phyloP scores from a whole-genome alignment of 768 basidiomycete species.

The Boletus reticuloceps region DNA sequence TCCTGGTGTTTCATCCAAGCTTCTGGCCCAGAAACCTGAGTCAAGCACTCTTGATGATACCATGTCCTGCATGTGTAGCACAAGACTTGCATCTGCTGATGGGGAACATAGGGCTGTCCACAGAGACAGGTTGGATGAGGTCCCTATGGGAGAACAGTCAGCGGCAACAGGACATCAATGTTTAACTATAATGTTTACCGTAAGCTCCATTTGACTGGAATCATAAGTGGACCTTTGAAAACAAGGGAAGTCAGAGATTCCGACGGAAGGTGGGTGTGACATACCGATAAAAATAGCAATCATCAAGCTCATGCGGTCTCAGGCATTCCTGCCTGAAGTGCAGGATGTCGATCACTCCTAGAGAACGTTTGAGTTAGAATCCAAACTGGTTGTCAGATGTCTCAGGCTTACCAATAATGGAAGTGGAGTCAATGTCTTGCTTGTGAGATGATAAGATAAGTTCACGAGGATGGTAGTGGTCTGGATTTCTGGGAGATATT shows the following conservation, averaged over 20 bases:
- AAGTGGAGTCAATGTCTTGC: neutral
- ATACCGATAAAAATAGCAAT: neutral
- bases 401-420: neutral
- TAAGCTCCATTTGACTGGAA: too few relatives aligned
- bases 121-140: neutral
- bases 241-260: too few relatives aligned
- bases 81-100: neutral
- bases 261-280: neutral
- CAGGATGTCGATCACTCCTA: neutral
- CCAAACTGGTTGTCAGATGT: neutral
- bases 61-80: neutral
- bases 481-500: neutral
- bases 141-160: neutral
- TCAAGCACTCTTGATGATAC: neutral
- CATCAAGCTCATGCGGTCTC: neutral
- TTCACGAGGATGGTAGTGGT: neutral
- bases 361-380: neutral
- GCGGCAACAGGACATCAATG: neutral
- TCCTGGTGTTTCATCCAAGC: neutral
- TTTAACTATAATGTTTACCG: neutral
- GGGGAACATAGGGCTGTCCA: neutral
- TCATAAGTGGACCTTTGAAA: neutral
- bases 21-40: accelerated
- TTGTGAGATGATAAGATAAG: neutral
- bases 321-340: neutral